These are phyloP conservation scores for Neopestalotiopsis rosae DNA, from an alignment of 2,329 filamentous ascomycete species.

Conservation along the genomic window DNA sequence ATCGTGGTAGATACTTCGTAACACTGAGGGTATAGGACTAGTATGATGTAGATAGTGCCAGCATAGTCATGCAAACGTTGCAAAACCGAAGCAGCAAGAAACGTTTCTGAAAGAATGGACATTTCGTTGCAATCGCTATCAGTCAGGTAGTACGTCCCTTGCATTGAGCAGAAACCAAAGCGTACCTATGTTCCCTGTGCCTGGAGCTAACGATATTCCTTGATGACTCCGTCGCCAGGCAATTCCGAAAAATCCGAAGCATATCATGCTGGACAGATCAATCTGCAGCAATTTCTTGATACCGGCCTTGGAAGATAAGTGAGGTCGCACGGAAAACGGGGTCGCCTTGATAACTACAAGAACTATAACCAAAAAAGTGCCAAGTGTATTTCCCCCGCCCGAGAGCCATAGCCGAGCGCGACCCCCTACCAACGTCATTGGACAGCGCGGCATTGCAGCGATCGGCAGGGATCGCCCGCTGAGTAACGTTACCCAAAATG, in stretches of 20 bases:
- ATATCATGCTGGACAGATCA: not conserved
- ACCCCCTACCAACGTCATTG: not conserved
- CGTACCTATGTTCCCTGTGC: too few relatives aligned
- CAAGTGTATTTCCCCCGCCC: not conserved
- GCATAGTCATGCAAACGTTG: not conserved
- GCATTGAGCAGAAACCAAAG: too few relatives aligned
- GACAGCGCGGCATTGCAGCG: not conserved
- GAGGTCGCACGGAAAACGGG: not conserved
- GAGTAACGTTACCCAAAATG: not conserved
- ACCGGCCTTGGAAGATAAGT: not conserved
- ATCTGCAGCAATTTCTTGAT: not conserved
- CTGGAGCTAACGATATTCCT: not conserved
- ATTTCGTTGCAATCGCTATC: too few relatives aligned
- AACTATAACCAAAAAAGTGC: not conserved
- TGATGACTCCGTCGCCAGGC: not conserved
- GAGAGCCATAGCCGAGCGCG: not conserved
- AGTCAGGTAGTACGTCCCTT: too few relatives aligned
- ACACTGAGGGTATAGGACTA: not conserved
- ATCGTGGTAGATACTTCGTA: not conserved
- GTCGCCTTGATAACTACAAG: not conserved
- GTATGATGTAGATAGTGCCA: not conserved
- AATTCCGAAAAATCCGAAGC: not conserved
- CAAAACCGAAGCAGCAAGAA: too few relatives aligned
- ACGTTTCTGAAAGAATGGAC: too few relatives aligned
- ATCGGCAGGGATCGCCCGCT: slow-evolving; percentile 1